Conservation (phyloP, 2,329 filamentous ascomycete species). For the Rachicladosporium sp. region DNA sequence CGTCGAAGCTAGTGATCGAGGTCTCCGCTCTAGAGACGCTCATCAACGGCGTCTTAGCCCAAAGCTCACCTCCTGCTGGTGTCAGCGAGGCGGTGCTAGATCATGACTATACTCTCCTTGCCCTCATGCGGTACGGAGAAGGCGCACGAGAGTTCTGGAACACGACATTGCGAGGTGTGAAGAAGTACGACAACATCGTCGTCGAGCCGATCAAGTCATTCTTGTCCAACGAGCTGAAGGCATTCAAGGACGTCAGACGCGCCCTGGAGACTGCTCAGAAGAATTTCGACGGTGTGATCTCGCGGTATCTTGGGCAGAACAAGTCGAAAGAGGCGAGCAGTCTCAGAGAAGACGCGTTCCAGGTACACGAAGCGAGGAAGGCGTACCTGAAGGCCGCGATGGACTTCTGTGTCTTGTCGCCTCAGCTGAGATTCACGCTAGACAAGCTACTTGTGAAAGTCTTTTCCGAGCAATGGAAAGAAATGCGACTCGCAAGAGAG, state of each 20-base stretch:
- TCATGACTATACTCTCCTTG: slow-evolving; percentile 85
- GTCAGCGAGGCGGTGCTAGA: slow-evolving; percentile 78
- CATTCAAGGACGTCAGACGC: slow-evolving; percentile 74
- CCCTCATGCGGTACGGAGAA: slow-evolving; percentile 73
- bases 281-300: slow-evolving; percentile 67
- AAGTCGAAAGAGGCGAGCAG: slow-evolving; percentile 91
- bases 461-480: slow-evolving; percentile 77
- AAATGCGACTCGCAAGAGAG: slow-evolving; percentile 64
- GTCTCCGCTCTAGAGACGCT: slow-evolving; percentile 65
- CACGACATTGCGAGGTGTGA: slow-evolving; percentile 59
- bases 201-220: slow-evolving; percentile 75
- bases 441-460: slow-evolving; percentile 78
- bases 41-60: slow-evolving; percentile 63
- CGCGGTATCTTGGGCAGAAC: slow-evolving; percentile 70
- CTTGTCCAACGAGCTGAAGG: slow-evolving; percentile 63
- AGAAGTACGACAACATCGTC: slow-evolving; percentile 62
- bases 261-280: slow-evolving; percentile 70
- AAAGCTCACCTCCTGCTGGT: slow-evolving; percentile 59
- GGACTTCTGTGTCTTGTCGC: slow-evolving; percentile 82
- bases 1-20: slow-evolving; percentile 50
- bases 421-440: slow-evolving; percentile 69
- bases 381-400: slow-evolving; percentile 82
- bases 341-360: slow-evolving; percentile 87
- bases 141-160: slow-evolving; percentile 81
- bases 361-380: slow-evolving; percentile 84